Evolutionary conservation across 2,329 filamentous ascomycete genomes (phyloP).

Genomic region (Fusarium coffeatum): DNA sequence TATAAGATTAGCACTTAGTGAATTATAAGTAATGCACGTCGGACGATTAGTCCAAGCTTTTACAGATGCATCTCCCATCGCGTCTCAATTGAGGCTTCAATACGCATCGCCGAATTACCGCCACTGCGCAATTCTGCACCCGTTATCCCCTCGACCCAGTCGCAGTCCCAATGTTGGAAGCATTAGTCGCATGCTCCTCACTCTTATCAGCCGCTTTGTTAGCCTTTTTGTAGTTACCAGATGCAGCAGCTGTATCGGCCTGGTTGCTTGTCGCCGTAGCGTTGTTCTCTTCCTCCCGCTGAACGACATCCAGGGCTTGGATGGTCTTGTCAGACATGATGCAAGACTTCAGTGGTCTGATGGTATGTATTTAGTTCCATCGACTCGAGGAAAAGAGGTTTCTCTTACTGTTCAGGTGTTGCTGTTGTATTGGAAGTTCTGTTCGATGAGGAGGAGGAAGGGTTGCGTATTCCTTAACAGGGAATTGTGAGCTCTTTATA

Average conservation of each 20-base stretch:
- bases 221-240: accelerated
- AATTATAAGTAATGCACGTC: not conserved
- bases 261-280: not conserved
- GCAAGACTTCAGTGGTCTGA: accelerated
- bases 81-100: accelerated
- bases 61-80: not conserved
- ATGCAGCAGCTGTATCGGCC: not conserved
- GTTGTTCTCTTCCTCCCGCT: not conserved
- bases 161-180: not conserved
- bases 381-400: accelerated
- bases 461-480: accelerated
- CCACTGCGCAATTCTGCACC: too few species aligned
- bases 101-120: too few species aligned
- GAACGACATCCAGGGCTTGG: not conserved
- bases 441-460: not conserved
- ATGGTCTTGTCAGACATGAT: not conserved
- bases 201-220: not conserved
- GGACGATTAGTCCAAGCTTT: not conserved
- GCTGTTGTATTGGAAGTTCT: accelerated
- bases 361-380: not conserved
- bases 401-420: not conserved
- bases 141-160: too few species aligned
- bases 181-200: not conserved
- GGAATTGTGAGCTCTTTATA: not conserved
- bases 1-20: not conserved